These are phyloP conservation scores for Oryza officinalis DNA, from an alignment of 176 grass and related monocot species.

Conservation along the genomic window DNA sequence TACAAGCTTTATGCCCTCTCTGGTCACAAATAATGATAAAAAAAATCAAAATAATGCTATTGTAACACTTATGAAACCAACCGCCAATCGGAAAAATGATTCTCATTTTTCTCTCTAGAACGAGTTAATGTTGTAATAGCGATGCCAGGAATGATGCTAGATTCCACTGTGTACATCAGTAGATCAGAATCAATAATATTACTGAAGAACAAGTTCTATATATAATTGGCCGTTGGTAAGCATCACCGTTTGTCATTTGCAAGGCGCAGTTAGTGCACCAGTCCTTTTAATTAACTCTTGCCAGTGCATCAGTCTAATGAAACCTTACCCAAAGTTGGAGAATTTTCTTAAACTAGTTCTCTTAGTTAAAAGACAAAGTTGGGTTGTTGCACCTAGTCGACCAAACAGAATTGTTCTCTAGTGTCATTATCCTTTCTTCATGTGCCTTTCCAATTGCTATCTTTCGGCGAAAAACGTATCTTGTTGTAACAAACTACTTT, in stretches of 20 bases:
- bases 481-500: not conserved
- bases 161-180: not conserved
- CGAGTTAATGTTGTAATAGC: not conserved
- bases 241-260: not conserved
- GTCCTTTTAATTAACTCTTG: not conserved
- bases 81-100: too few relatives aligned
- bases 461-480: constrained; percentile 12
- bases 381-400: constrained; percentile 17
- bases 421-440: not conserved
- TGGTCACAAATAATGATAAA: too few relatives aligned
- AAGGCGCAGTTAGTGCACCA: not conserved
- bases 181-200: not conserved
- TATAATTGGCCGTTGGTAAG: not conserved
- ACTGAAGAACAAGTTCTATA: not conserved
- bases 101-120: not conserved
- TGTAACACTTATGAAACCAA: too few relatives aligned
- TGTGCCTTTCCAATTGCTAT: not conserved
- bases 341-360: not conserved
- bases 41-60: too few relatives aligned
- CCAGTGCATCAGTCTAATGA: not conserved
- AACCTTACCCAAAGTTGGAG: not conserved
- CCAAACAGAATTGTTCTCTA: constrained; percentile 16
- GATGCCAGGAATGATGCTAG: constrained; percentile 5
- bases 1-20: not conserved
- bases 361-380: constrained; percentile 1